Conservation (phyloP, 2,329 filamentous ascomycete species). For the Arthroderma sp. region DNA sequence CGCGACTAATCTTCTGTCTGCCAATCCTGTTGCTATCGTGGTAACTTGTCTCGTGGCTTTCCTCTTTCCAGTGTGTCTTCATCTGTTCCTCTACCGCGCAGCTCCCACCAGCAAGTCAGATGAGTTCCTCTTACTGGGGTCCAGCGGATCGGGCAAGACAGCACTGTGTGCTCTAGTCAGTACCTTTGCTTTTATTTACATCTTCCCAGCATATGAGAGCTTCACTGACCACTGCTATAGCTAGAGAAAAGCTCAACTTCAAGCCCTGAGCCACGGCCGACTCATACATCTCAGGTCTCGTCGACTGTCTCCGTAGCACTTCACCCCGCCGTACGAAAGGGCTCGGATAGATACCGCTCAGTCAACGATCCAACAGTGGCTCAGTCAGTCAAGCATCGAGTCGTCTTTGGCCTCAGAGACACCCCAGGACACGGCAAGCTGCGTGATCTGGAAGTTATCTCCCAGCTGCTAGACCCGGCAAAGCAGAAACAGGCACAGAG, state of each 20-base stretch:
- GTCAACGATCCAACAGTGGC: constrained; percentile 56
- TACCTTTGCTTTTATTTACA: neutral
- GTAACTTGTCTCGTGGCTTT: constrained; percentile 61
- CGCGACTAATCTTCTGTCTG: constrained; percentile 33
- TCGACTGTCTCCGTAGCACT: constrained; percentile 46
- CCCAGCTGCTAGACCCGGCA: constrained; percentile 27
- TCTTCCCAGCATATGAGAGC: neutral
- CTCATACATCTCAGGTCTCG: constrained; percentile 53
- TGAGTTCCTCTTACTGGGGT: constrained; percentile 69
- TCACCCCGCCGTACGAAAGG: constrained; percentile 40
- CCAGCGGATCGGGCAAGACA: constrained; percentile 77
- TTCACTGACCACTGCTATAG: constrained; percentile 18
- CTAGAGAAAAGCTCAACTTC: constrained; percentile 35
- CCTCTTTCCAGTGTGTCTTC: constrained; percentile 62
- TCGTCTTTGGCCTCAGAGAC: constrained; percentile 43
- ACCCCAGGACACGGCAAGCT: constrained; percentile 95
- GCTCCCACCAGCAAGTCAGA: constrained; percentile 51
- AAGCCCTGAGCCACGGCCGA: constrained; percentile 30
- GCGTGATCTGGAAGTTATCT: constrained; percentile 45
- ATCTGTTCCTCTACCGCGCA: constrained; percentile 57
- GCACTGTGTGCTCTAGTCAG: constrained; percentile 65
- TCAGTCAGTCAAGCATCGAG: constrained; percentile 27
- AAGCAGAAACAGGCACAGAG: constrained; percentile 25
- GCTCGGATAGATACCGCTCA: constrained; percentile 53
- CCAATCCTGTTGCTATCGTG: constrained; percentile 40